These are phyloP conservation scores for Lavandula angustifolia DNA, from an alignment of 257 asterid species.

Conservation along the genomic window DNA sequence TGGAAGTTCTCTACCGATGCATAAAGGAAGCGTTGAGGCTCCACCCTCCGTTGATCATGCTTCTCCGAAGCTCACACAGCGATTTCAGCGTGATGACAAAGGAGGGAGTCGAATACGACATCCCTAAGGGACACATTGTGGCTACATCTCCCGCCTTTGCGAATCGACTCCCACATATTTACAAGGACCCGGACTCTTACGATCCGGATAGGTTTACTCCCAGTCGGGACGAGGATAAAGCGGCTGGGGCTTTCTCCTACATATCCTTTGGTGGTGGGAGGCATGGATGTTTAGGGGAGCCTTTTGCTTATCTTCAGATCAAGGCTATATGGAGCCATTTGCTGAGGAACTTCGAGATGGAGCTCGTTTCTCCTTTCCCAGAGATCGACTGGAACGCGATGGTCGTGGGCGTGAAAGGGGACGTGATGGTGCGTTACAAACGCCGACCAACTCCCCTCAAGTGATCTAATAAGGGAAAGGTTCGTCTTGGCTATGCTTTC, in stretches of 20 bases:
- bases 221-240: conserved; percentile 92
- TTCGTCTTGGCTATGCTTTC: too few species aligned
- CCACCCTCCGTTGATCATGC: conserved; percentile 95
- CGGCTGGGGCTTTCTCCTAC: conserved; percentile 87
- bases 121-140: conserved; percentile 62
- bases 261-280: conserved; percentile 97
- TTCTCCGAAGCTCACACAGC: conserved; percentile 83
- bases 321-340: conserved; percentile 96
- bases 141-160: conserved; percentile 66
- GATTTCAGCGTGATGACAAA: conserved; percentile 74
- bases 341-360: conserved; percentile 80
- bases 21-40: conserved; percentile 89
- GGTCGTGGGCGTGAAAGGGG: conserved; percentile 65
- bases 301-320: conserved; percentile 91
- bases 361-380: conserved; percentile 56
- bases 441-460: conserved; percentile 39
- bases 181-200: conserved; percentile 64
- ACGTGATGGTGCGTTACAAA: conserved; percentile 58
- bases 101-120: conserved; percentile 79
- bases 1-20: conserved; percentile 85
- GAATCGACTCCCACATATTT: conserved; percentile 63
- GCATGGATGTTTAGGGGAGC: conserved; percentile 96
- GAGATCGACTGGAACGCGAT: conserved; percentile 67
- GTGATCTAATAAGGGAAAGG: conserved; percentile 13
- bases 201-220: conserved; percentile 89